A percentile compares a stretch with the other conserved stretches of the same genome.
phyloP scores from a whole-genome alignment of 2,329 filamentous ascomycete genomes.

The Ophiostoma tasmaniense region DNA sequence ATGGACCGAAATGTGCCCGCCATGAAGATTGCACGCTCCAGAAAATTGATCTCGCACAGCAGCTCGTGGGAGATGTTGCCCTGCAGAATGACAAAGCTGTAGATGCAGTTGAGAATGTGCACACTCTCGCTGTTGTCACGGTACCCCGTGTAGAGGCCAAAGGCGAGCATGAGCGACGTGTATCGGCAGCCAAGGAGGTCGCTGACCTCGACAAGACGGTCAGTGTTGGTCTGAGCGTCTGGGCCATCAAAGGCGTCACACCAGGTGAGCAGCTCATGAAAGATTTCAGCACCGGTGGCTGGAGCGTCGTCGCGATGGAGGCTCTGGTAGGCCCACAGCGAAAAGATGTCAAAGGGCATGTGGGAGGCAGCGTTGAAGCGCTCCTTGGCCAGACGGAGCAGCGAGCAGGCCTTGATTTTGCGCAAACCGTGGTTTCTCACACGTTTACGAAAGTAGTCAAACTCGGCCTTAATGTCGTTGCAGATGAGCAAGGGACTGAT shows the following conservation, averaged over 20 bases:
- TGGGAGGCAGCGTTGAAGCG: background rate
- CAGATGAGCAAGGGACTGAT: background rate
- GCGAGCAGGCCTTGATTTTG: background rate
- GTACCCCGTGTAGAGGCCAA: background rate
- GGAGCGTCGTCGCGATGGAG: constrained; percentile 1
- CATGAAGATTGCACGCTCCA: constrained; percentile 11
- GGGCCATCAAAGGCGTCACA: constrained; percentile 8
- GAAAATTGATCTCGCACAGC: background rate
- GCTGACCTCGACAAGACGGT: background rate
- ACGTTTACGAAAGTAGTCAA: background rate
- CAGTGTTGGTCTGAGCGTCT: background rate
- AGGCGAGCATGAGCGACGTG: constrained; percentile 9
- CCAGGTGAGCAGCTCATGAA: constrained; percentile 1
- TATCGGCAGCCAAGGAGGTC: constrained; percentile 4
- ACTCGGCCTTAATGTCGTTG: background rate
- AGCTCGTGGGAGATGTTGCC: background rate
- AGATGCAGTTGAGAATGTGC: constrained; percentile 5
- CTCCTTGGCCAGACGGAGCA: background rate
- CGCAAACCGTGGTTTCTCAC: background rate
- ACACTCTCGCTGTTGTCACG: background rate
- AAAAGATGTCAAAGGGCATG: background rate
- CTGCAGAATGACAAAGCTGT: background rate
- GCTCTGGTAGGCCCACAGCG: constrained; percentile 4
- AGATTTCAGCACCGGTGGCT: constrained; percentile 5
- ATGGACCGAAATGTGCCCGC: constrained; percentile 3